These are phyloP conservation scores for Meira nashicola DNA, from an alignment of 1,284 basidiomycete species.

Conservation along the genomic window DNA sequence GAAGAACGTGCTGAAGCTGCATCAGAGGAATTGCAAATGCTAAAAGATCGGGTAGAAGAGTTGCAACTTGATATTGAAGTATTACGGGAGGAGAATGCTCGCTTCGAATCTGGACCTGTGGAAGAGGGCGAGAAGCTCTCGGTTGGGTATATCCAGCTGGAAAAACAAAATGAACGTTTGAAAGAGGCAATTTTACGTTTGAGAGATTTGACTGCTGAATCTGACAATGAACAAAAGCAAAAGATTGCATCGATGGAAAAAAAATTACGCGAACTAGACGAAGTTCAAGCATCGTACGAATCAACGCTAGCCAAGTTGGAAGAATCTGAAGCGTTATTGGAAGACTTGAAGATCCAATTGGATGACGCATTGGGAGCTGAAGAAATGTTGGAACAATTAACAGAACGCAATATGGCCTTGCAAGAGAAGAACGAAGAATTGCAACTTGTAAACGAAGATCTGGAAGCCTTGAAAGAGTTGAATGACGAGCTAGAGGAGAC, in stretches of 20 bases:
- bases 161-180: constrained; percentile 90
- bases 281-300: constrained; percentile 31
- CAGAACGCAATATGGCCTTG: constrained; percentile 75
- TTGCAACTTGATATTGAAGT: constrained; percentile 78
- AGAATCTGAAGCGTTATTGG: constrained; percentile 72
- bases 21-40: constrained; percentile 69
- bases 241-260: constrained; percentile 83
- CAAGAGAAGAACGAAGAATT: constrained; percentile 89
- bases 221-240: constrained; percentile 74
- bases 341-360: constrained; percentile 87
- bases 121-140: constrained; percentile 19
- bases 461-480: constrained; percentile 90
- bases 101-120: constrained; percentile 14
- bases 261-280: constrained; percentile 59
- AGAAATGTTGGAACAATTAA: constrained; percentile 90
- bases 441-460: constrained; percentile 87
- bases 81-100: constrained; percentile 61
- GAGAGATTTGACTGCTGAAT: constrained; percentile 80
- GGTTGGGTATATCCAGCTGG: constrained; percentile 66
- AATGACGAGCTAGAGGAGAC: constrained; percentile 96
- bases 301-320: constrained; percentile 25
- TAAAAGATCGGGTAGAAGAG: constrained; percentile 73
- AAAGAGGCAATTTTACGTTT: constrained; percentile 86
- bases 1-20: constrained; percentile 84
- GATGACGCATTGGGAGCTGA: constrained; percentile 93